Evolutionary conservation across 1,139 yeast species (phyloP).

Genomic region (Candida glucosophila): DNA sequence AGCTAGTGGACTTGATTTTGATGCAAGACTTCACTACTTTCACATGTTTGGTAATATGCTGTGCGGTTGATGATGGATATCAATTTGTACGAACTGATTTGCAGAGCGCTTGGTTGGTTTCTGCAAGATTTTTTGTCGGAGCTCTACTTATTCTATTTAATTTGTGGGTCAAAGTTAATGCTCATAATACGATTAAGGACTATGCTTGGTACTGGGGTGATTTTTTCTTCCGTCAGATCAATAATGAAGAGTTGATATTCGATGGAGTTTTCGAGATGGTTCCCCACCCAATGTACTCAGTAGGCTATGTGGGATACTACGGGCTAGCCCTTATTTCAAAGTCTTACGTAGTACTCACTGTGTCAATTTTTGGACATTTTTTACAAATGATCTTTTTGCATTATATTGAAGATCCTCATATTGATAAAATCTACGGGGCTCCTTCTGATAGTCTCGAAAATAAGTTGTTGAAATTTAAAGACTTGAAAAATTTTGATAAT

Average conservation of each 20-base stretch:
- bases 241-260: slow-evolving; percentile 67
- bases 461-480: slow-evolving; percentile 32
- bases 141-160: slow-evolving; percentile 54
- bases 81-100: slow-evolving; percentile 26
- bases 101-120: slow-evolving; percentile 28
- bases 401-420: slow-evolving; percentile 80
- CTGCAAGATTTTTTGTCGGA: slow-evolving; percentile 35
- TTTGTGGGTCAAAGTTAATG: slow-evolving; percentile 82
- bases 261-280: slow-evolving; percentile 90
- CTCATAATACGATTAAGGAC: slow-evolving; percentile 83
- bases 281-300: slow-evolving; percentile 91
- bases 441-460: slow-evolving; percentile 30
- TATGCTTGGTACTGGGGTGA: slow-evolving; percentile 98
- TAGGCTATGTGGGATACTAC: slow-evolving; percentile 83
- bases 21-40: slow-evolving; percentile 84
- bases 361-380: slow-evolving; percentile 71
- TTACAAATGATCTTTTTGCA: slow-evolving; percentile 73
- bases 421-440: slow-evolving; percentile 67
- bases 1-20: slow-evolving; percentile 71
- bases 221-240: slow-evolving; percentile 74
- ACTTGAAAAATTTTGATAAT: slow-evolving; percentile 37
- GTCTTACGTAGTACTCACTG: slow-evolving; percentile 62
- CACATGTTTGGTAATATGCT: slow-evolving; percentile 58
- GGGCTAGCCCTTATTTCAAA: slow-evolving; percentile 77
- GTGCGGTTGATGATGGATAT: slow-evolving; percentile 33